Percentiles rank a stretch among this genome's conserved stretches.
Conservation (phyloP, 2,329 filamentous ascomycete genomes). For the Fusarium longipes region DNA sequence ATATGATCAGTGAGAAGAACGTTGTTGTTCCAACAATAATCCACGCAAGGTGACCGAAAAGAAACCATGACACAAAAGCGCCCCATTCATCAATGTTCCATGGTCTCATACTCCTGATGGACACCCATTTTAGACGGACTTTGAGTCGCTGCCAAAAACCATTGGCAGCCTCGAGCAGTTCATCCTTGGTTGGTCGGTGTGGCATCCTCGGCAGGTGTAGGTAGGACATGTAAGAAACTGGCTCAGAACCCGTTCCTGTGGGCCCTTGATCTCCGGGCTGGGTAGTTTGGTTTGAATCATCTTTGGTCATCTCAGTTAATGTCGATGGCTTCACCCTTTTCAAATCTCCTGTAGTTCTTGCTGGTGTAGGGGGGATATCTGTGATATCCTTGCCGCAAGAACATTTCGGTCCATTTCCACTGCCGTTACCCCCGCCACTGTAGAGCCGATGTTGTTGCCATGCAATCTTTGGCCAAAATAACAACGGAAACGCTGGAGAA, state of each 20-base stretch:
- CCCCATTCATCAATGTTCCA: slow-evolving; percentile 98
- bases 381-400: slow-evolving; percentile 43
- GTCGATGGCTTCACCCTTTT: slow-evolving; percentile 26
- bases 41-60: slow-evolving; percentile 94
- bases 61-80: slow-evolving; percentile 92
- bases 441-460: slow-evolving; percentile 35
- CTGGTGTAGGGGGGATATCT: slow-evolving; percentile 7
- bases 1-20: slow-evolving; percentile 91
- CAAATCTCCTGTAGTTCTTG: slow-evolving; percentile 30
- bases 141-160: slow-evolving; percentile 92
- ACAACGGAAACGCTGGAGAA: background rate
- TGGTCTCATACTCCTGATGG: slow-evolving; percentile 90
- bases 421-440: slow-evolving; percentile 21
- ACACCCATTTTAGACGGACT: slow-evolving; percentile 97
- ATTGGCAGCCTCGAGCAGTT: slow-evolving; percentile 88
- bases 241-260: slow-evolving; percentile 49
- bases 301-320: slow-evolving; percentile 22
- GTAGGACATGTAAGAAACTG: slow-evolving; percentile 67
- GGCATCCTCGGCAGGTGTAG: slow-evolving; percentile 73
- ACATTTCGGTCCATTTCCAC: slow-evolving; percentile 35
- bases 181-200: slow-evolving; percentile 93
- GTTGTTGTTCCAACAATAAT: slow-evolving; percentile 96
- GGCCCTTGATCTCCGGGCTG: slow-evolving; percentile 14
- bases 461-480: slow-evolving; percentile 6
- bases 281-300: slow-evolving; percentile 15